These are phyloP conservation scores for Forsythia viridissima DNA, from an alignment of 257 asterid species.

Conservation along the genomic window DNA sequence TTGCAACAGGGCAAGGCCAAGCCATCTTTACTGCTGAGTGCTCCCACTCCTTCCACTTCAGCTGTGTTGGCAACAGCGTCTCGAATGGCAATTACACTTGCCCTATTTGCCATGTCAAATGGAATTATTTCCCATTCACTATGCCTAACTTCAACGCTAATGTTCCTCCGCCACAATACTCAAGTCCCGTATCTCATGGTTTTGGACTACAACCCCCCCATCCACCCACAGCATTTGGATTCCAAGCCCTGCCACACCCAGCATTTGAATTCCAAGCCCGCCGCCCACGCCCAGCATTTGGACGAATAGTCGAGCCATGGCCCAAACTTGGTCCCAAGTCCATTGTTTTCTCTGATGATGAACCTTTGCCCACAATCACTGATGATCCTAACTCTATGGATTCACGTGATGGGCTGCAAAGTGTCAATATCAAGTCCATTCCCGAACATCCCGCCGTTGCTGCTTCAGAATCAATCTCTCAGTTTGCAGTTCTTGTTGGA, in stretches of 20 bases:
- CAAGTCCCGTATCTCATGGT: background rate
- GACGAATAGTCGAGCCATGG: background rate
- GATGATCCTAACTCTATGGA: background rate
- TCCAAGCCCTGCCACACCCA: background rate
- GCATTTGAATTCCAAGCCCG: background rate
- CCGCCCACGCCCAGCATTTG: background rate
- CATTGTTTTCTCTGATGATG: constrained; percentile 27
- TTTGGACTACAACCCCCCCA: background rate
- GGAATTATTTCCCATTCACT: constrained; percentile 26
- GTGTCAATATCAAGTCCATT: constrained; percentile 20
- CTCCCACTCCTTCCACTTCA: constrained; percentile 37
- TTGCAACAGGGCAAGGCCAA: constrained; percentile 28
- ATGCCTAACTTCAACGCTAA: background rate
- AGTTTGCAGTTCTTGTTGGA: constrained; percentile 30
- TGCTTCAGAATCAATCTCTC: constrained; percentile 18
- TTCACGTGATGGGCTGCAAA: constrained; percentile 1
- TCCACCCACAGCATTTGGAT: background rate
- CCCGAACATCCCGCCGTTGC: constrained; percentile 31
- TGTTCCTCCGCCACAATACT: background rate
- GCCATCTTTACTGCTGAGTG: constrained; percentile 38
- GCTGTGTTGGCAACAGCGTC: constrained; percentile 25
- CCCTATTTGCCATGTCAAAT: constrained; percentile 30
- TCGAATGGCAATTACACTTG: constrained; percentile 25
- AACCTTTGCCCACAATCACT: constrained; percentile 20
- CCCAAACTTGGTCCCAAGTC: constrained; percentile 14